A percentile compares a stretch with the other conserved stretches of the same genome.
phyloP scores from a whole-genome alignment of 345 rosid species.

The Gossypium raimondii region DNA sequence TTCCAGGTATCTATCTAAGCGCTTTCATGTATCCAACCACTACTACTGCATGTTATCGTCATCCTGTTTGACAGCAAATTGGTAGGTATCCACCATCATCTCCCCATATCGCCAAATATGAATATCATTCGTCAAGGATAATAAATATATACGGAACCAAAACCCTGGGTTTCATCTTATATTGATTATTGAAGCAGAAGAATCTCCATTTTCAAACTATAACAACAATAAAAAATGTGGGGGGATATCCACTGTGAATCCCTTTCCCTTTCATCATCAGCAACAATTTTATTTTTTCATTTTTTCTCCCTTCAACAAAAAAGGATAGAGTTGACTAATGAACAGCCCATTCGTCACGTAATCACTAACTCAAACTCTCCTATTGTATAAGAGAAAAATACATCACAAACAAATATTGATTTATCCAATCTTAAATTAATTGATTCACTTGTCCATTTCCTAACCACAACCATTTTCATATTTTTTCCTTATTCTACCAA shows the following conservation, averaged over 20 bases:
- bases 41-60: not conserved
- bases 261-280: not conserved
- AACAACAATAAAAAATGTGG: not conserved
- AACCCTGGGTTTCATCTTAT: not conserved
- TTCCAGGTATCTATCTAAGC: not conserved
- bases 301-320: not conserved
- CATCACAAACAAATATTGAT: no score
- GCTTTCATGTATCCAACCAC: not conserved
- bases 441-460: no score
- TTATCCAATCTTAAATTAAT: no score
- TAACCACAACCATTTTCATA: no score
- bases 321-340: not conserved
- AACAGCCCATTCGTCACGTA: not conserved
- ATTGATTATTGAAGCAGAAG: not conserved
- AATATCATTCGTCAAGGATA: no score
- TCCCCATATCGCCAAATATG: not conserved
- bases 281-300: no score
- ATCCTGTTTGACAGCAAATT: no score
- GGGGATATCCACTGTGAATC: slow-evolving; percentile 20
- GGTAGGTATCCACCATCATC: no score
- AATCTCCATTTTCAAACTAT: slow-evolving; percentile 20
- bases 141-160: no score
- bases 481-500: no score
- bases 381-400: no score
- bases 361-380: not conserved